Conservation (phyloP, 2,329 filamentous ascomycete genomes). For the Epichloe hybrida region DNA sequence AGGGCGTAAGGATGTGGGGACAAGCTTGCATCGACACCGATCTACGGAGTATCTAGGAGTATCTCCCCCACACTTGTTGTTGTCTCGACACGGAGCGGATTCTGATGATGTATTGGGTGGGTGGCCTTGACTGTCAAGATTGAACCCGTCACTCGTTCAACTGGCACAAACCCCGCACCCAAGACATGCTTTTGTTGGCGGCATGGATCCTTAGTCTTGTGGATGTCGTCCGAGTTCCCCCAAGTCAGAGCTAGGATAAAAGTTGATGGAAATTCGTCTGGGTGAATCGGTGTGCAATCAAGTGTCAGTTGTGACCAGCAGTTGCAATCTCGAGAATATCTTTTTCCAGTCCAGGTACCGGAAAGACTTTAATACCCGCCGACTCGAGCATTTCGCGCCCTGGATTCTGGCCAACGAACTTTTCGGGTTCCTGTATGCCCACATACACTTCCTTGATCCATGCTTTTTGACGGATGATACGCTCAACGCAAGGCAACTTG, state of each 20-base stretch:
- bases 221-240: neutral
- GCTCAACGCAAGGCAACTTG: constrained; percentile 63
- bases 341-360: constrained; percentile 61
- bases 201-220: neutral
- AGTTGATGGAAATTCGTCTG: neutral
- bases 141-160: neutral
- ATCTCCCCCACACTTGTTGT: neutral
- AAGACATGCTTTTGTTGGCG: neutral
- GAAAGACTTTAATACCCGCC: constrained; percentile 59
- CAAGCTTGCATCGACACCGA: neutral
- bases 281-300: neutral
- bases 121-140: neutral
- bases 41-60: neutral
- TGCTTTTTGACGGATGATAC: constrained; percentile 51
- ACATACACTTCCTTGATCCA: constrained; percentile 70
- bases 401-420: constrained; percentile 72
- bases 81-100: neutral
- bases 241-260: neutral
- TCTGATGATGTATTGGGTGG: neutral
- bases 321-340: constrained; percentile 74
- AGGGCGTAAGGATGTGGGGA: neutral
- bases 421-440: constrained; percentile 79
- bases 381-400: constrained; percentile 57
- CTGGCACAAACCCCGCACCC: neutral
- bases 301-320: constrained; percentile 50